These are phyloP conservation scores for Monilinia fructigena DNA, from an alignment of 2,329 filamentous ascomycete species.

Conservation along the genomic window DNA sequence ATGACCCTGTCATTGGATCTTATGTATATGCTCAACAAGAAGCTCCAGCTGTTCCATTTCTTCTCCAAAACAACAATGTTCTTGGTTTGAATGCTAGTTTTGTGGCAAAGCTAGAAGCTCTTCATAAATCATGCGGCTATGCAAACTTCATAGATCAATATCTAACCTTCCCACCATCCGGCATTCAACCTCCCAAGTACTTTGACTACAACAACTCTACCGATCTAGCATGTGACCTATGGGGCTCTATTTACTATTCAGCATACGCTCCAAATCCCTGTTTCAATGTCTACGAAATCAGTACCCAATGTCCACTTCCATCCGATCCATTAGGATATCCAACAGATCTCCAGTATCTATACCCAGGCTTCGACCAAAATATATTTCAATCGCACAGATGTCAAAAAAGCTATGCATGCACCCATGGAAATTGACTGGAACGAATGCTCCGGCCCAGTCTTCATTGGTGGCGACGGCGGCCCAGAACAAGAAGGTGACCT, in stretches of 20 bases:
- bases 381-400: slow-evolving; percentile 54
- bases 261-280: slow-evolving; percentile 46
- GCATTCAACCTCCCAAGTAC: slow-evolving; percentile 39
- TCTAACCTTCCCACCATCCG: slow-evolving; percentile 44
- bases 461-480: slow-evolving; percentile 38
- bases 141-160: slow-evolving; percentile 47
- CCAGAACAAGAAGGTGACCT: slow-evolving; percentile 39
- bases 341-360: slow-evolving; percentile 40
- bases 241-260: slow-evolving; percentile 43
- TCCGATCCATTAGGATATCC: slow-evolving; percentile 43
- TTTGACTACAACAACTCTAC: slow-evolving; percentile 31
- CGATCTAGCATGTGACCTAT: slow-evolving; percentile 42
- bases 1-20: slow-evolving; percentile 31
- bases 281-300: slow-evolving; percentile 52
- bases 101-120: slow-evolving; percentile 42
- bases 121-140: slow-evolving; percentile 49
- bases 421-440: slow-evolving; percentile 44
- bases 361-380: slow-evolving; percentile 42
- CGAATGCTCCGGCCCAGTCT: slow-evolving; percentile 47
- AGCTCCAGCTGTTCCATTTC: slow-evolving; percentile 44
- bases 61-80: slow-evolving; percentile 45
- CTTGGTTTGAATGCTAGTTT: slow-evolving; percentile 48
- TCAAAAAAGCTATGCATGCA: slow-evolving; percentile 50
- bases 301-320: slow-evolving; percentile 45
- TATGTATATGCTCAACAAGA: slow-evolving; percentile 27